Conservation (phyloP, 2,329 filamentous ascomycete species). For the Gliomastix tumulicola region DNA sequence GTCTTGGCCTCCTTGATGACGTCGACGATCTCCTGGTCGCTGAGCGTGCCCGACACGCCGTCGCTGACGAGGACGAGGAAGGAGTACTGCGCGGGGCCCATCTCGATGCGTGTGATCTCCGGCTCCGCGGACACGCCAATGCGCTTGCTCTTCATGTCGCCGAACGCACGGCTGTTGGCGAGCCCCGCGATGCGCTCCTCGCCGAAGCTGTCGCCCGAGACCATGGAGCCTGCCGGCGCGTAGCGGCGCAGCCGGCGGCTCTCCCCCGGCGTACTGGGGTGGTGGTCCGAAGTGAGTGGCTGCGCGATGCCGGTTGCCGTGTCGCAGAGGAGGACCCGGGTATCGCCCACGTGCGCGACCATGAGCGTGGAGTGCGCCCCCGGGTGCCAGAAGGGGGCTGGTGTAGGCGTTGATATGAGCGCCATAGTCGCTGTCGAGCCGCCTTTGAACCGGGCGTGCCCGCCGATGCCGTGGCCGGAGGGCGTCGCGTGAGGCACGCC, state of each 20-base stretch:
- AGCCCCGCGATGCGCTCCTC: slow-evolving; percentile 92
- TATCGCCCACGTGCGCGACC: slow-evolving; percentile 90
- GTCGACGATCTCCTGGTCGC: slow-evolving; percentile 93
- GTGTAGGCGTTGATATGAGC: slow-evolving; percentile 85
- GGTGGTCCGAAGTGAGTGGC: slow-evolving; percentile 84
- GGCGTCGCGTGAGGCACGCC: slow-evolving; percentile 50
- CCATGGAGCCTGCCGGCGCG: slow-evolving; percentile 66
- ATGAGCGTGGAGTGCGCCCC: slow-evolving; percentile 75
- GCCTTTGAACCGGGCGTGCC: slow-evolving; percentile 75
- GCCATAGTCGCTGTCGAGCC: slow-evolving; percentile 88
- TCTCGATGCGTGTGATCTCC: slow-evolving; percentile 72
- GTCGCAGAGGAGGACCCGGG: slow-evolving; percentile 81
- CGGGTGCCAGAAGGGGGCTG: slow-evolving; percentile 93
- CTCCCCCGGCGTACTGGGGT: slow-evolving; percentile 82
- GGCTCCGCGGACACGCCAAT: slow-evolving; percentile 93
- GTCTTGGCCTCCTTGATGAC: slow-evolving; percentile 90
- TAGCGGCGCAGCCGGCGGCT: slow-evolving; percentile 78
- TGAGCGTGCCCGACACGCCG: slow-evolving; percentile 77
- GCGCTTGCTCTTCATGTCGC: slow-evolving; percentile 85
- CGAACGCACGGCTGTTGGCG: slow-evolving; percentile 90
- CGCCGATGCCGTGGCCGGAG: slow-evolving; percentile 61
- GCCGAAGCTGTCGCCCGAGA: slow-evolving; percentile 86
- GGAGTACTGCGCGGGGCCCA: slow-evolving; percentile 76
- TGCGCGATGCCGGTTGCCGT: slow-evolving; percentile 74
- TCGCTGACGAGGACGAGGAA: slow-evolving; percentile 88